Base-by-base conservation (phyloP, 1,139 yeast species). In the Insectozyma bohioensis region DNA sequence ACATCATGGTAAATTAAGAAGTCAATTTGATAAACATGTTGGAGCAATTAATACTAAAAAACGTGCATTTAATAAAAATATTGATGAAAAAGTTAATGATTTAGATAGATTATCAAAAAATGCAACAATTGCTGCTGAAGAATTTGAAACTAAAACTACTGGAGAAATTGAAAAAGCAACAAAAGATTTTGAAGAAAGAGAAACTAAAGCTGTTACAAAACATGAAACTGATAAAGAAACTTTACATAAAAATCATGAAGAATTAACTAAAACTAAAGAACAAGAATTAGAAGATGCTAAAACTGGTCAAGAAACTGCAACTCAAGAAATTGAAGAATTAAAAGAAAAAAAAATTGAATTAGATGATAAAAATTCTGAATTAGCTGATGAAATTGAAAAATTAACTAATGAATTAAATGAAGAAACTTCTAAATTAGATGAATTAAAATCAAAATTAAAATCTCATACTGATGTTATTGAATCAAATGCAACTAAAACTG, bases 241-340 rank as follows among this genome's bases (percentile, higher is more conserved):
- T 20, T 55, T 73, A 35, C 41, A 54, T 27, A 61, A 59, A 46
- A 72, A 70, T 45, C 75, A 72, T 39, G 76, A 62, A 26, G 70
- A 71, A 42, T 61, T 71, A 47, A 67, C 62, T 36, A 67, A 67
- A 20, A 67, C 75, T 36, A 75, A 73, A 51, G 58, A 67, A 29
- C 67, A 67, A 41, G 80, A 72, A 42, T 61, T 75, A 42, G 75
- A 65, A 43, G 73, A 64, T 32, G 54, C 78, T 11, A 75, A 73
- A 51, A 48, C 58, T 11, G 57, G 58, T 31, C 80, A 75, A 52
- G 69, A 59, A 34, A 64, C 60, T 18, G 68, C 76, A 35, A 62
- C 72, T 19, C 61, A 61, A 31, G 72, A 62, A 39, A 71, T 72
- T 41, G 75, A 67, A 47, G 61, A 53, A 20, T 61, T 72, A 37